A percentile compares a stretch with the other conserved stretches of the same genome.
These are phyloP conservation scores for Nakazawaea peltata DNA, from an alignment of 805 yeast species.

Conservation along the genomic window DNA sequence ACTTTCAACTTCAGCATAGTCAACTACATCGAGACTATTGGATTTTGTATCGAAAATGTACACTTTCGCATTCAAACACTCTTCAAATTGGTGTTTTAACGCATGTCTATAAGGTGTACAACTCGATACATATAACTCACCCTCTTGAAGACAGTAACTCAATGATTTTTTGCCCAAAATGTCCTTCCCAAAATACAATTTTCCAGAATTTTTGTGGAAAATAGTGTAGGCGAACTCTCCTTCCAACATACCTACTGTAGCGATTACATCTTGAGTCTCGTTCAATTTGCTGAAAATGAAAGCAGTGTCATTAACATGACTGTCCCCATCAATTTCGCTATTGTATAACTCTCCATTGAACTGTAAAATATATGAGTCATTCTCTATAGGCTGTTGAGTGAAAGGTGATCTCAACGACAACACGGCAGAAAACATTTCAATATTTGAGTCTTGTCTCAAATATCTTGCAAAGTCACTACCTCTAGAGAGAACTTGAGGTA, in stretches of 20 bases:
- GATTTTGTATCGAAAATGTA: conserved; percentile 30
- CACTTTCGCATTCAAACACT: conserved; percentile 48
- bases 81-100: conserved; percentile 27
- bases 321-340: conserved; percentile 30
- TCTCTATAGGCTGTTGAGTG: conserved; percentile 58
- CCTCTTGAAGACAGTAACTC: conserved; percentile 28
- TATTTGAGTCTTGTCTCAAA: conserved; percentile 12
- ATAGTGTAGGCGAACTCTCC: conserved; percentile 82
- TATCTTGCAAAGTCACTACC: conserved; percentile 54
- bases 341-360: conserved; percentile 91
- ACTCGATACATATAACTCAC: conserved; percentile 39
- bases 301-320: conserved; percentile 51
- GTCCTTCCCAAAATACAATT: conserved; percentile 78
- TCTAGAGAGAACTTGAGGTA: conserved; percentile 42
- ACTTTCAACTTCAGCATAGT: not conserved
- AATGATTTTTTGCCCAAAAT: conserved; percentile 74
- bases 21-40: not conserved
- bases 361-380: conserved; percentile 40
- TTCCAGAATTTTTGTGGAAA: conserved; percentile 30
- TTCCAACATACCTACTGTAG: conserved; percentile 35
- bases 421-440: conserved; percentile 58
- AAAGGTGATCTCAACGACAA: conserved; percentile 76
- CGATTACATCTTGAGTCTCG: conserved; percentile 26
- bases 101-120: conserved; percentile 26
- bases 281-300: conserved; percentile 35